Evolutionary conservation across 345 rosid species (phyloP).

Genomic region (Sisymbrium irio): DNA sequence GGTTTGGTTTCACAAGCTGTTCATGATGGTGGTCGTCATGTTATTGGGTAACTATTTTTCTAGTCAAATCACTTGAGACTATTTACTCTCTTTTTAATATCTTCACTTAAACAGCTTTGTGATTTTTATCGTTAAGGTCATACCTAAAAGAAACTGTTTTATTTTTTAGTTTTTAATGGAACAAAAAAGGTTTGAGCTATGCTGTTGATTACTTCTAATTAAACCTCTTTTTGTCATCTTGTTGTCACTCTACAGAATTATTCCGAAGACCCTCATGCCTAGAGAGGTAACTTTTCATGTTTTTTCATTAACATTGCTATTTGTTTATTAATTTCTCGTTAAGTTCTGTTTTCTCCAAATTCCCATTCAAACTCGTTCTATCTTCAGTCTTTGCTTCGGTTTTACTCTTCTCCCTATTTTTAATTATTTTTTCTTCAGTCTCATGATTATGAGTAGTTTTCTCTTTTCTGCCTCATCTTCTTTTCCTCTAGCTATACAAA

Average conservation of each 20-base stretch:
- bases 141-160: background rate
- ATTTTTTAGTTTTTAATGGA: constrained; percentile 7
- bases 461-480: constrained; percentile 7
- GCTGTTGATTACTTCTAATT: constrained; percentile 14
- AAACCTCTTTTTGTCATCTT: constrained; percentile 54
- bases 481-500: constrained; percentile 7
- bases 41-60: constrained; percentile 69
- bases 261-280: constrained; percentile 99
- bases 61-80: background rate
- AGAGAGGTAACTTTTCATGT: constrained; percentile 71
- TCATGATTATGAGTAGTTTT: constrained; percentile 28
- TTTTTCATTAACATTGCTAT: background rate
- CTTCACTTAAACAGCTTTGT: background rate
- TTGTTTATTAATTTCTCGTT: constrained; percentile 31
- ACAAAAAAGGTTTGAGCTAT: constrained; percentile 9
- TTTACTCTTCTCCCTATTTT: constrained; percentile 30
- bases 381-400: constrained; percentile 32
- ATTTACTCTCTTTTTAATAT: background rate
- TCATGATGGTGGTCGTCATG: constrained; percentile 99
- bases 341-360: constrained; percentile 10
- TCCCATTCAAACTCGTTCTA: constrained; percentile 3
- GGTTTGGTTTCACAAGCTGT: constrained; percentile 98
- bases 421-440: constrained; percentile 3
- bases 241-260: constrained; percentile 83
- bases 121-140: background rate